A percentile compares a stretch with the other conserved stretches of the same genome.
These are phyloP conservation scores for Tephrocybe sp. DNA, from an alignment of 768 basidiomycete species.

Conservation along the genomic window DNA sequence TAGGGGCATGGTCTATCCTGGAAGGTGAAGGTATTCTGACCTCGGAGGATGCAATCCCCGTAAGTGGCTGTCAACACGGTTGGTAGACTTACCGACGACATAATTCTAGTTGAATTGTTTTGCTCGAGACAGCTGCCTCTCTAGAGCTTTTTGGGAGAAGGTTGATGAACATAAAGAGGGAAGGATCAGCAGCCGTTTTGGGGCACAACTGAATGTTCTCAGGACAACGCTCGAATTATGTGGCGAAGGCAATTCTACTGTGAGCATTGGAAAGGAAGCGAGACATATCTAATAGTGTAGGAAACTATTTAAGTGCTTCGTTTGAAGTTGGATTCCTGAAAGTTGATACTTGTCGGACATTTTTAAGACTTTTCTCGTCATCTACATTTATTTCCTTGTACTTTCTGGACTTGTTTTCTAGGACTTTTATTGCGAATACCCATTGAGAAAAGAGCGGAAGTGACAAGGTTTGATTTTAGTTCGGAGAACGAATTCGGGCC, in stretches of 20 bases:
- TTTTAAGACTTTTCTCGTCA: no score
- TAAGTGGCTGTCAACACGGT: neutral
- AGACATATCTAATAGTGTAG: neutral
- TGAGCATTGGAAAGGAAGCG: no score
- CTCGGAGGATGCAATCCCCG: neutral
- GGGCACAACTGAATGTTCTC: neutral
- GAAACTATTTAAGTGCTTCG: neutral
- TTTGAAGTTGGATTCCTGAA: neutral
- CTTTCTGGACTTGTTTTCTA: no score
- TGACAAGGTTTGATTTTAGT: no score
- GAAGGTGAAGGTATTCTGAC: neutral
- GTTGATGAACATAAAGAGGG: conserved; percentile 38
- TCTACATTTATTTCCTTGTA: no score
- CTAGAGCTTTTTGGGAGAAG: conserved; percentile 61
- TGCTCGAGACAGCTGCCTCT: conserved; percentile 87
- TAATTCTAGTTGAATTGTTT: conserved; percentile 74
- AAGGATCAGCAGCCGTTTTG: neutral
- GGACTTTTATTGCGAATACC: no score
- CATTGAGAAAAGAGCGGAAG: no score
- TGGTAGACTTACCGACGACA: neutral
- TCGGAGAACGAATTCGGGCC: no score
- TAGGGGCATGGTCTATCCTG: no score
- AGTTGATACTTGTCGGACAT: neutral
- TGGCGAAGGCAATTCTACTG: neutral
- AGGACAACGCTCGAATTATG: neutral